Percentiles rank a stretch among this genome's conserved stretches.
phyloP scores from a whole-genome alignment of 176 grass and related monocot genomes.

The Dactylis glomerata region DNA sequence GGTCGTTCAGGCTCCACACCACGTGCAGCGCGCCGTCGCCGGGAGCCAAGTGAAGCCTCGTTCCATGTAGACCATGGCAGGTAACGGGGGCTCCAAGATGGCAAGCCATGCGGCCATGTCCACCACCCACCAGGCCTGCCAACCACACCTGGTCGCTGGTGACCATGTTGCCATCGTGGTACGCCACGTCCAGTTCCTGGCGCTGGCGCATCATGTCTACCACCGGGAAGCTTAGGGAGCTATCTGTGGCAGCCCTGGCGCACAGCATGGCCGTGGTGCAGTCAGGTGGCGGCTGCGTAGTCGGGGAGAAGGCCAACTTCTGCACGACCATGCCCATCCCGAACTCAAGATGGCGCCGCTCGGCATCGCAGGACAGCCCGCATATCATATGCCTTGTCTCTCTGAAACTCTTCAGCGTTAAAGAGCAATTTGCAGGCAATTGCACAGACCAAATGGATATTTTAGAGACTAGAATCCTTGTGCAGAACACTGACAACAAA shows the following conservation, averaged over 20 bases:
- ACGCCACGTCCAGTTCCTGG: conserved; percentile 24
- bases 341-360: too few species aligned
- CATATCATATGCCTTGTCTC: too few species aligned
- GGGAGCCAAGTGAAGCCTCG: background rate
- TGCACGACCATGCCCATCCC: too few species aligned
- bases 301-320: conserved; percentile 14
- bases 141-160: background rate
- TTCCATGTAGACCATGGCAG: background rate
- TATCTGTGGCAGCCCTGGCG: background rate
- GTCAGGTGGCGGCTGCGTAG: background rate
- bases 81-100: background rate
- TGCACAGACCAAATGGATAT: too few species aligned
- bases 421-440: too few species aligned
- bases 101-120: too few species aligned
- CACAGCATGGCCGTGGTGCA: background rate
- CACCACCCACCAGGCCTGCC: too few species aligned
- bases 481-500: too few species aligned
- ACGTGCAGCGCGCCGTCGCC: conserved; percentile 3
- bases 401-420: too few species aligned
- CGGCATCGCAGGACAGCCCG: too few species aligned
- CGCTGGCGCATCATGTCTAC: too few species aligned
- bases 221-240: background rate
- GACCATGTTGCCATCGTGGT: background rate
- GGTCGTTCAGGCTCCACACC: background rate
- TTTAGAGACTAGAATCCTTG: too few species aligned